Conservation (phyloP, 495 filamentous ascomycete genomes). For the Penicillium riverlandense region DNA sequence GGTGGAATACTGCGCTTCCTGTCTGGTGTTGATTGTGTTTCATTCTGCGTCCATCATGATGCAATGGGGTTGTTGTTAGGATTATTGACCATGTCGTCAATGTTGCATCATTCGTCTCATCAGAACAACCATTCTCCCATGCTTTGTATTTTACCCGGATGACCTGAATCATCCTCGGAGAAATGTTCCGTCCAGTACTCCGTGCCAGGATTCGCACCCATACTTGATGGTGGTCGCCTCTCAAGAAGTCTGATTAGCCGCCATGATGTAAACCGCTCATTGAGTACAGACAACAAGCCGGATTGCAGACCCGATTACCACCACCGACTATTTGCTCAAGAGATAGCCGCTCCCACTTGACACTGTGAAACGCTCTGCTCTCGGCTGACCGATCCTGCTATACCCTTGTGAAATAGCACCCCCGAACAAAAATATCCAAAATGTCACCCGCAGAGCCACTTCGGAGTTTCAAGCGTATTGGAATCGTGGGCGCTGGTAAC, state of each 20-base stretch:
- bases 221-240: too few species aligned
- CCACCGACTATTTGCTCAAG: constrained; percentile 4
- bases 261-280: too few species aligned
- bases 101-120: constrained; percentile 2
- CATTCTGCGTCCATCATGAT: constrained; percentile 5
- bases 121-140: too few species aligned
- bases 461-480: constrained; percentile 41
- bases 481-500: constrained; percentile 57
- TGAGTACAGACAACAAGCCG: constrained; percentile 3
- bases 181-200: background rate
- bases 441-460: constrained; percentile 15
- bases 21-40: background rate
- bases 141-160: too few species aligned
- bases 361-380: background rate
- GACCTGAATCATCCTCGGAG: background rate
- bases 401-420: too few species aligned
- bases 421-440: background rate
- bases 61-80: background rate
- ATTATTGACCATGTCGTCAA: constrained; percentile 5
- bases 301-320: constrained; percentile 10
- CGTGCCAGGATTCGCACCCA: background rate
- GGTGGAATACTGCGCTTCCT: background rate
- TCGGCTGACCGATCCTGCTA: background rate
- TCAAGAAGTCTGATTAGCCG: too few species aligned
- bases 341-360: background rate